A percentile compares a stretch with the other conserved stretches of the same genome.
These are phyloP conservation scores for Malassezia brasiliensis DNA, from an alignment of 1,284 basidiomycete species.

Conservation along the genomic window DNA sequence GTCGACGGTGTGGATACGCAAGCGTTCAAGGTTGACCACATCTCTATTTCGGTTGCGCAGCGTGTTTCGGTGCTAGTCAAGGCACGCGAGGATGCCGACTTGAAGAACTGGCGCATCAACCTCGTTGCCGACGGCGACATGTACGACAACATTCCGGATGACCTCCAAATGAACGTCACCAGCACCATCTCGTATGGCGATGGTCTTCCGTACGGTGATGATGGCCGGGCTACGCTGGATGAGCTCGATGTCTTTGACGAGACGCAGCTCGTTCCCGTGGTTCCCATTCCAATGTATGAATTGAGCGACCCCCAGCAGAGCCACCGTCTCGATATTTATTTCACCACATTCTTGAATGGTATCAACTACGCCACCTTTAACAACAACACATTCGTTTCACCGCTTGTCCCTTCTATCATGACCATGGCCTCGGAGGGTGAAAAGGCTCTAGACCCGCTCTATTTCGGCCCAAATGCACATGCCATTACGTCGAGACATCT, in stretches of 20 bases:
- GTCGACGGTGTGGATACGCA: constrained; percentile 54
- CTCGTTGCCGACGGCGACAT: constrained; percentile 68
- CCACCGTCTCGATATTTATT: constrained; percentile 50
- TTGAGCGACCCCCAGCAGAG: constrained; percentile 34
- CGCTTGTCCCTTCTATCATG: constrained; percentile 54
- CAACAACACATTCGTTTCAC: constrained; percentile 50
- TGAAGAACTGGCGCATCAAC: constrained; percentile 73
- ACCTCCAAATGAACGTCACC: constrained; percentile 38
- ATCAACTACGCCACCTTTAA: constrained; percentile 49
- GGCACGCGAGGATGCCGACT: constrained; percentile 65
- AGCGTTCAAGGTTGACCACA: constrained; percentile 38
- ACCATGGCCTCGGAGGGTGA: constrained; percentile 2
- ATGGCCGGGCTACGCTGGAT: constrained; percentile 1
- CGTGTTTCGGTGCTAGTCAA: constrained; percentile 33
- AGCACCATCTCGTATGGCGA: constrained; percentile 33
- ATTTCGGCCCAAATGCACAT: constrained; percentile 28
- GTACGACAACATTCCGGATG: constrained; percentile 46
- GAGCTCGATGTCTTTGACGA: constrained; percentile 50
- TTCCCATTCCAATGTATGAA: constrained; percentile 25
- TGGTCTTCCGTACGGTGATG: constrained; percentile 18
- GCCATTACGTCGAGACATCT: constrained; percentile 64
- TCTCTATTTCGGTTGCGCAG: constrained; percentile 9
- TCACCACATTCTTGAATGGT: constrained; percentile 51
- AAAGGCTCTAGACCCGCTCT: not conserved
- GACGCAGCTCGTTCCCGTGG: constrained; percentile 49